These are phyloP conservation scores for Thelonectria blattea DNA, from an alignment of 2,329 filamentous ascomycete genomes.

Conservation along the genomic window DNA sequence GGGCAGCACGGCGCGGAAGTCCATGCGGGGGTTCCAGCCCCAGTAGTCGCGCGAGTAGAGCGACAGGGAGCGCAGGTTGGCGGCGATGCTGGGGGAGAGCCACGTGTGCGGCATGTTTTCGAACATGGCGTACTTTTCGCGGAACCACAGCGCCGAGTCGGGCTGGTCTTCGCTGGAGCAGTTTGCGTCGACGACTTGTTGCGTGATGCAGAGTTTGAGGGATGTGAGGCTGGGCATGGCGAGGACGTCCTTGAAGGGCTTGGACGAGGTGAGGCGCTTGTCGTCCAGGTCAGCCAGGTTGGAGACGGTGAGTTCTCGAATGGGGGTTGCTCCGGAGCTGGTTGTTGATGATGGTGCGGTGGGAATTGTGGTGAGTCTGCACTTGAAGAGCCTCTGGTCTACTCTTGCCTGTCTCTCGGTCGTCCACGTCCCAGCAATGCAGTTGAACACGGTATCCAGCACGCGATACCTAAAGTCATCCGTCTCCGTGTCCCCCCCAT, in stretches of 20 bases:
- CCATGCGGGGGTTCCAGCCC: conserved; percentile 47
- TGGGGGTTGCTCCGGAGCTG: neutral
- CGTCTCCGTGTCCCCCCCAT: conserved; percentile 1
- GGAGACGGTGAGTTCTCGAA: conserved; percentile 14
- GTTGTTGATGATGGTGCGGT: neutral
- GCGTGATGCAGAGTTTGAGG: conserved; percentile 9
- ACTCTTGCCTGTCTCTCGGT: neutral
- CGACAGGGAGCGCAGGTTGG: conserved; percentile 44
- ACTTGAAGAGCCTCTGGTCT: conserved; percentile 2
- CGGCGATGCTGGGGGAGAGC: conserved; percentile 30
- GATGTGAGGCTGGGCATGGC: conserved; percentile 3
- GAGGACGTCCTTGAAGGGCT: conserved; percentile 9
- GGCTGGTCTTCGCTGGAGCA: neutral
- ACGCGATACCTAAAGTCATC: conserved; percentile 19
- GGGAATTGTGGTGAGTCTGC: neutral
- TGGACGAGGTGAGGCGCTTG: conserved; percentile 4
- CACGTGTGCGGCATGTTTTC: conserved; percentile 29
- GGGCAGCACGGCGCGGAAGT: conserved; percentile 40
- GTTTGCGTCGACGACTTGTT: conserved; percentile 4
- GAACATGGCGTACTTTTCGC: conserved; percentile 31
- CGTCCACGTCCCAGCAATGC: conserved; percentile 12
- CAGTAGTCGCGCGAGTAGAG: conserved; percentile 46
- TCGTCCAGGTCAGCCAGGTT: conserved; percentile 16
- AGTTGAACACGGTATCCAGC: conserved; percentile 18
- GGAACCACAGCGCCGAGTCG: conserved; percentile 2